Conservation (phyloP, 2,329 filamentous ascomycete species). For the Exophiala sp. region DNA sequence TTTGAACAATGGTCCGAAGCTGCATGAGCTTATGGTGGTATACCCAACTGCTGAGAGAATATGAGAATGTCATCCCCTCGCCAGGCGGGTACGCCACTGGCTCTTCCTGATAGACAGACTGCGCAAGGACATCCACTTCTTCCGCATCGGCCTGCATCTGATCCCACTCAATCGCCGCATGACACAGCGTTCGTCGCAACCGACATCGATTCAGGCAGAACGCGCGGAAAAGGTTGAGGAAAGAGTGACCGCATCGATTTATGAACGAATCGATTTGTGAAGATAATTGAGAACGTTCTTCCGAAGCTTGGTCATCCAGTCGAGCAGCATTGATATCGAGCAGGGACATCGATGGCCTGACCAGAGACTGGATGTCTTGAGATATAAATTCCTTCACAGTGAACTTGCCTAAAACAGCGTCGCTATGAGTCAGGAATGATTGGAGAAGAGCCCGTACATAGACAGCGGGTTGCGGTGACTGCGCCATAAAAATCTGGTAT, state of each 20-base stretch:
- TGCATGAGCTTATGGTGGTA: constrained; percentile 85
- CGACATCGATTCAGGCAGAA: constrained; percentile 87
- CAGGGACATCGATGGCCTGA: constrained; percentile 64
- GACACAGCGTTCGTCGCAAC: constrained; percentile 80
- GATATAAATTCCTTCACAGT: constrained; percentile 70
- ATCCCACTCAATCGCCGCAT: constrained; percentile 78
- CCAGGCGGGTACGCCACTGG: constrained; percentile 49
- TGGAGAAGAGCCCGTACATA: constrained; percentile 78
- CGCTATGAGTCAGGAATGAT: constrained; percentile 66
- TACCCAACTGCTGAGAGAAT: constrained; percentile 79
- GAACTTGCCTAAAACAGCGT: constrained; percentile 61
- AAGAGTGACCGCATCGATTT: constrained; percentile 57
- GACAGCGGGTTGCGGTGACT: constrained; percentile 74
- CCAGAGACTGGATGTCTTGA: constrained; percentile 70
- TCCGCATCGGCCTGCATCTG: constrained; percentile 71
- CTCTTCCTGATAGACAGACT: constrained; percentile 55
- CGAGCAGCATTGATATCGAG: constrained; percentile 67
- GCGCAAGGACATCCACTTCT: constrained; percentile 64
- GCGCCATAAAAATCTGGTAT: constrained; percentile 65
- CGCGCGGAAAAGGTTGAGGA: constrained; percentile 75
- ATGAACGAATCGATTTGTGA: constrained; percentile 65
- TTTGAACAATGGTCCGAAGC: constrained; percentile 79
- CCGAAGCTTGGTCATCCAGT: constrained; percentile 68
- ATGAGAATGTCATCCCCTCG: constrained; percentile 55
- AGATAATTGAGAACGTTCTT: constrained; percentile 67